Base-by-base conservation (phyloP, 2,329 filamentous ascomycete species). In the Geosmithia morbida region DNA sequence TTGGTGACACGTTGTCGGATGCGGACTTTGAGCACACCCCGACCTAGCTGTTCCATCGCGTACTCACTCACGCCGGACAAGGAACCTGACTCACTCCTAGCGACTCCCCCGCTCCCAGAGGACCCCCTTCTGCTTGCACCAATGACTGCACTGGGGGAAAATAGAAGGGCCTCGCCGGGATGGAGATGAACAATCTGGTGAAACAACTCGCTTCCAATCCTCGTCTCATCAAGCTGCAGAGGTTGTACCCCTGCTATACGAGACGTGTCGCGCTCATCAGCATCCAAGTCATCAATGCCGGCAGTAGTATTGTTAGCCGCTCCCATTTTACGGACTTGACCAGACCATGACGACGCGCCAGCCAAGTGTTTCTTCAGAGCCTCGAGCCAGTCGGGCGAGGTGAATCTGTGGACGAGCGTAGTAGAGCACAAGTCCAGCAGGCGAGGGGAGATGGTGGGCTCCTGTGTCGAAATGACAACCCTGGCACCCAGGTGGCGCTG, bases 401-500 rank as follows among this genome's bases (percentile, higher is more conserved):
- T 78, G 59, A 89, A 89, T 0, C 81, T 72, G 56, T 89, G 84
- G 0, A 88, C 77, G 16, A 88, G 69, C 0, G 78, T 83, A n/a
- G 85, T 65, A 1, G 77, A 80, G 59, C 81, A 87, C 0, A 90
- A 66, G 47, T 87, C 83, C 0, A 90, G 69, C 0, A 92, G 69
- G 16, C 72, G 70, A 0, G 79, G 76, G 0, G 80, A 81, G 3
- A 89, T 70, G 0, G 82, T 86, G 0, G 85, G 85, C 55, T 90
- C 85, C 56, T 92, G 84, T 0, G 85, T 90, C 0, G 83, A 80
- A 30, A 90, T 80, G 41, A 90, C 58, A 4, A 88, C 68, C 1
- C 85, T 72, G 0, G 74, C 70, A 1, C 72, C 84, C 1, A 79
- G 62, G 56, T 90, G 85, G 0, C 84, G 77, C 59, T 90, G 84